Evolutionary conservation across 1,139 yeast species (phyloP), one percentile per base, ranked within the genome.

Genomic region (Yamadazyma siamensis): DNA sequence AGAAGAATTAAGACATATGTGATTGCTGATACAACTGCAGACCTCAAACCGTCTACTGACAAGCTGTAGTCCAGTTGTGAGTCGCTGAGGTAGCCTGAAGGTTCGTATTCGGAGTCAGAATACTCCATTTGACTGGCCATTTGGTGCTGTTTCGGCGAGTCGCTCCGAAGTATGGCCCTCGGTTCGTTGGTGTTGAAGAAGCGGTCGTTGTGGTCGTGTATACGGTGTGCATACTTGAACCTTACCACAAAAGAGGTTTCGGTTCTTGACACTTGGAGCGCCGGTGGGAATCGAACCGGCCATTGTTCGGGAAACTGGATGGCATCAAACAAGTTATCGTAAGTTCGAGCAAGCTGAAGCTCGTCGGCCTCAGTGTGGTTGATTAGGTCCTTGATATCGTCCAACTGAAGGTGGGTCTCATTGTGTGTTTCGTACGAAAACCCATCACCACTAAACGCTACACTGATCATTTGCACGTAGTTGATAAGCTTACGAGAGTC

Each of bases 61-160:
- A 15, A 25, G 10, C 29, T 32, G 15, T 42, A 31, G 7, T 45
- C 47, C 25, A 40, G 48, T 13, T 51, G 58, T 3, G 39, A 31
- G 27, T 55, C 61, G 27, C 51, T 45, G 16, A 47, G 44, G 7
- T 40, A 15, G 2, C 34, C 36, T 3, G 25, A 28, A 13, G 43
- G 39, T 23, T 51, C 61, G 27, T 58, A 5, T 25, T 43, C 63
- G 28, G 56, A 64, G 30, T 65, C 71, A 2, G 71, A 63, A 12
- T 47, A 52, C 27, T 55, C 57, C 54, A 64, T 58, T 29, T 52
- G 57, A 3, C 30, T 22, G 13, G 51, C 35, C 29, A 40, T 41
- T 15, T 41, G 34, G 14, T 26, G 29, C 8, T 39, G 29, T n/a
- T 18, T n/a, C 8, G 26, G 31, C 6, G 31, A 27, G 13, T 30